phyloP scores from a whole-genome alignment of 495 filamentous ascomycete genomes.

The Apiosordaria backusii region DNA sequence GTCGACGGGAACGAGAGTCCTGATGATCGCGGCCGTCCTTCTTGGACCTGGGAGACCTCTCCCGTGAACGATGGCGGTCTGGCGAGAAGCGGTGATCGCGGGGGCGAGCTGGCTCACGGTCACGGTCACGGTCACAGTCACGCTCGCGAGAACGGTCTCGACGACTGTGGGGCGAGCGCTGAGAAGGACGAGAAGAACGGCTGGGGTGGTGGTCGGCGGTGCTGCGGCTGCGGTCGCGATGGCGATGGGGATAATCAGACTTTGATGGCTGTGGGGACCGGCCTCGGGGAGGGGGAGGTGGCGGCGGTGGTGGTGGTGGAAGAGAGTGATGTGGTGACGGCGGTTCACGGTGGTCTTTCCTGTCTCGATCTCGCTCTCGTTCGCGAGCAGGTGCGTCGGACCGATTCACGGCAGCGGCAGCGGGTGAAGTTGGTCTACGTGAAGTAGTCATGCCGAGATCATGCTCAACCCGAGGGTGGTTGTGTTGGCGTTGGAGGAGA shows the following conservation, averaged over 20 bases:
- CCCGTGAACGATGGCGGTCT: conserved; percentile 24
- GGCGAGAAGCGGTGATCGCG: conserved; percentile 31
- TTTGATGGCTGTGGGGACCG: conserved; percentile 19
- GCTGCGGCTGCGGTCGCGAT: conserved; percentile 32
- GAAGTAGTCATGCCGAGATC: conserved; percentile 40
- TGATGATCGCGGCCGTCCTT: conserved; percentile 17
- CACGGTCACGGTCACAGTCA: conserved; percentile 8
- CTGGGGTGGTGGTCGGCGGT: conserved; percentile 29
- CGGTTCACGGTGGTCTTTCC: conserved; percentile 10
- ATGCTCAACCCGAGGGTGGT: conserved; percentile 28
- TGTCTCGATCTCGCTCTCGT: conserved; percentile 23
- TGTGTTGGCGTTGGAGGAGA: conserved; percentile 25
- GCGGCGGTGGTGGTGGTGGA: conserved; percentile 14
- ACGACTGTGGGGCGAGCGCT: conserved; percentile 26
- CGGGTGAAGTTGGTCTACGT: conserved; percentile 33
- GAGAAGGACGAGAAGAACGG: conserved; percentile 28
- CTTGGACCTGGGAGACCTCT: conserved; percentile 23
- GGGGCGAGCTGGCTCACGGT: conserved; percentile 29
- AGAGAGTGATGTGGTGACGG: conserved; percentile 11
- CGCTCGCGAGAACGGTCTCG: conserved; percentile 34
- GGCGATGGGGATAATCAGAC: conserved; percentile 17
- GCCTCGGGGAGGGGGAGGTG: conserved; percentile 11
- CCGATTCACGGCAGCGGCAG: conserved; percentile 31
- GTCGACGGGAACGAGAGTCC: conserved; percentile 17
- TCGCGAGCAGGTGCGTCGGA: conserved; percentile 23